These are phyloP conservation scores for Geotrichum carabidarum DNA, from an alignment of 1,139 yeast genomes.

Conservation along the genomic window DNA sequence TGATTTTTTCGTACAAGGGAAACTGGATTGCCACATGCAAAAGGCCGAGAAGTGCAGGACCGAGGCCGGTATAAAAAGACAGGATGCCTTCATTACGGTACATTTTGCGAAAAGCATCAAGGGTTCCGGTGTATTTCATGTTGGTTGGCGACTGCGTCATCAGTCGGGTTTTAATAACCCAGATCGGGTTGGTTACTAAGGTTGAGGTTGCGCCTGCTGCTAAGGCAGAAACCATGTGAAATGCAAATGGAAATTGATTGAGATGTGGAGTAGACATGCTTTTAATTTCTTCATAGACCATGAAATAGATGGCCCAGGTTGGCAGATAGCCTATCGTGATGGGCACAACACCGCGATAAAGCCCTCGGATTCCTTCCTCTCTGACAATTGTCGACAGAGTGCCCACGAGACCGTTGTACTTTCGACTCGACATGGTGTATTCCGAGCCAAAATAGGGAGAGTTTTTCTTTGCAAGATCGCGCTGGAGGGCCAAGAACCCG, in stretches of 20 bases:
- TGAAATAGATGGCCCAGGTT: constrained; percentile 94
- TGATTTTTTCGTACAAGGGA: constrained; percentile 87
- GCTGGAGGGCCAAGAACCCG: constrained; percentile 38
- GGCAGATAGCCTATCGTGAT: constrained; percentile 91
- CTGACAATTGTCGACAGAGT: constrained; percentile 58
- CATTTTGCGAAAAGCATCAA: constrained; percentile 80
- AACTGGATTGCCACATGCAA: constrained; percentile 95
- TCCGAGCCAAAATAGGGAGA: constrained; percentile 17
- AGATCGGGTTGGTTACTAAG: constrained; percentile 86
- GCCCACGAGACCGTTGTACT: constrained; percentile 54
- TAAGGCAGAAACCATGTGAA: constrained; percentile 75
- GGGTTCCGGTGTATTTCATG: constrained; percentile 62
- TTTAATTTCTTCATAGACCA: constrained; percentile 80
- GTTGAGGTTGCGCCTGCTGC: constrained; percentile 88
- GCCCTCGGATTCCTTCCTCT: constrained; percentile 78
- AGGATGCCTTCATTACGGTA: constrained; percentile 68
- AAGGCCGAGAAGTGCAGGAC: constrained; percentile 86
- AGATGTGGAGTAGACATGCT: constrained; percentile 24
- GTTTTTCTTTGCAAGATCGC: not conserved
- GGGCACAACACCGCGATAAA: constrained; percentile 88
- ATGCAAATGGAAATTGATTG: constrained; percentile 43
- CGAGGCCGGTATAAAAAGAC: constrained; percentile 85
- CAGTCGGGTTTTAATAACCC: constrained; percentile 93
- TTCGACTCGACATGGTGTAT: constrained; percentile 22
- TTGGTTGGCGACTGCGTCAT: constrained; percentile 61